Conservation (phyloP, 2,329 filamentous ascomycete species). For the Clonostachys byssicola region DNA sequence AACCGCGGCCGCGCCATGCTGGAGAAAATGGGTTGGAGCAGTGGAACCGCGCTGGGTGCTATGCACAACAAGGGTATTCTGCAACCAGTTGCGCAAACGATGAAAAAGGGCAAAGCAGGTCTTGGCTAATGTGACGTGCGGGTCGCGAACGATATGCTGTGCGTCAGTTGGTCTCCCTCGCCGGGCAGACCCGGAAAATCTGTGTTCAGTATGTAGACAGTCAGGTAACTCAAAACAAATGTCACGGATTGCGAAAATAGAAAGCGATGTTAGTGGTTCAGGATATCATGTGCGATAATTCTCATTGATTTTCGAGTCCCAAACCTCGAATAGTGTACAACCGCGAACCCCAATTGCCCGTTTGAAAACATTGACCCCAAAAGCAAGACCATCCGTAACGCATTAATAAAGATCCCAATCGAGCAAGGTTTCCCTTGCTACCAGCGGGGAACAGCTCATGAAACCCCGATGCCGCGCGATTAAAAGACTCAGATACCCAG, state of each 20-base stretch:
- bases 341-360: slow-evolving; percentile 66
- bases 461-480: slow-evolving; percentile 55
- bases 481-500: slow-evolving; percentile 43
- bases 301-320: slow-evolving; percentile 52
- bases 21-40: slow-evolving; percentile 96
- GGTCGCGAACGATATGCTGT: too few relatives aligned
- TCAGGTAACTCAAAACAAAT: not conserved
- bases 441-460: slow-evolving; percentile 40
- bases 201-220: not conserved
- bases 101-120: slow-evolving; percentile 83
- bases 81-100: slow-evolving; percentile 78
- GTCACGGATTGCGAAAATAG: slow-evolving; percentile 13
- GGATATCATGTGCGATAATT: slow-evolving; percentile 53
- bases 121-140: slow-evolving; percentile 48
- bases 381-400: slow-evolving; percentile 69
- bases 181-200: too few relatives aligned
- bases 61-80: slow-evolving; percentile 83
- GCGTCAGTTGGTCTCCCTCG: too few relatives aligned
- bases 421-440: not conserved
- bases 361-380: slow-evolving; percentile 66
- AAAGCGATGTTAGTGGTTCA: not conserved
- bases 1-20: slow-evolving; percentile 86
- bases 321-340: slow-evolving; percentile 69
- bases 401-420: slow-evolving; percentile 60
- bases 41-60: slow-evolving; percentile 78